Evolutionary conservation across 495 filamentous ascomycete species (phyloP).

Genomic region (Aspergillus diversus): DNA sequence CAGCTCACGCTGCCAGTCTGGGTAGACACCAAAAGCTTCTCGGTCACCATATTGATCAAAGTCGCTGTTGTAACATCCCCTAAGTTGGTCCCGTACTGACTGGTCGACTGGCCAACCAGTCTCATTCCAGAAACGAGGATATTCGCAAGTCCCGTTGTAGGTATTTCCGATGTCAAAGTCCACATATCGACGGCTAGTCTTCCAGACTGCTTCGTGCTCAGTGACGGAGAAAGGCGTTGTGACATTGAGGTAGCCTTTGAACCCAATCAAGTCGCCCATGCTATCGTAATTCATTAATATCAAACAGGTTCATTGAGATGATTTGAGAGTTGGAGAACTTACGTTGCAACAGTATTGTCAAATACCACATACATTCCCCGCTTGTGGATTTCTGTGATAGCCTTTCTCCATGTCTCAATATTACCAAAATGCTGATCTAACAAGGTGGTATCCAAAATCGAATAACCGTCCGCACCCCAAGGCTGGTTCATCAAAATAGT

Average conservation of each 20-base stretch:
- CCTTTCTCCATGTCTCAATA: slow-evolving; percentile 64
- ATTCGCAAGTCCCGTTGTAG: slow-evolving; percentile 62
- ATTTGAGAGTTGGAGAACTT: slow-evolving; percentile 30
- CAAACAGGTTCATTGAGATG: not conserved
- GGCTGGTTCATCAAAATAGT: slow-evolving; percentile 71
- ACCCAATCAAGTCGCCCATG: slow-evolving; percentile 71
- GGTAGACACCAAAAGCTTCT: slow-evolving; percentile 69
- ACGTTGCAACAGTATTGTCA: slow-evolving; percentile 74
- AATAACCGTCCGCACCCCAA: slow-evolving; percentile 70
- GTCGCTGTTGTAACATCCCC: slow-evolving; percentile 70
- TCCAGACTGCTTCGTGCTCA: slow-evolving; percentile 65
- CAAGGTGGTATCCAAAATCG: slow-evolving; percentile 70
- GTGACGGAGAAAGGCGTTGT: slow-evolving; percentile 62
- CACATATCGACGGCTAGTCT: slow-evolving; percentile 58
- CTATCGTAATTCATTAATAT: slow-evolving; percentile 26
- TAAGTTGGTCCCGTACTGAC: slow-evolving; percentile 46
- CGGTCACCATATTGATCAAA: slow-evolving; percentile 74
- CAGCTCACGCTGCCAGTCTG: slow-evolving; percentile 69
- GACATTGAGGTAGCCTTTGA: slow-evolving; percentile 65
- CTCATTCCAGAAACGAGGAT: slow-evolving; percentile 70
- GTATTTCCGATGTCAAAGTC: slow-evolving; percentile 66
- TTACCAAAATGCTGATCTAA: slow-evolving; percentile 71
- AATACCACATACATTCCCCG: slow-evolving; percentile 73
- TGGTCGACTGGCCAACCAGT: slow-evolving; percentile 57
- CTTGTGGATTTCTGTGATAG: slow-evolving; percentile 65